phyloP scores from a whole-genome alignment of 2,329 filamentous ascomycete species.

The Botrytis byssoidea region DNA sequence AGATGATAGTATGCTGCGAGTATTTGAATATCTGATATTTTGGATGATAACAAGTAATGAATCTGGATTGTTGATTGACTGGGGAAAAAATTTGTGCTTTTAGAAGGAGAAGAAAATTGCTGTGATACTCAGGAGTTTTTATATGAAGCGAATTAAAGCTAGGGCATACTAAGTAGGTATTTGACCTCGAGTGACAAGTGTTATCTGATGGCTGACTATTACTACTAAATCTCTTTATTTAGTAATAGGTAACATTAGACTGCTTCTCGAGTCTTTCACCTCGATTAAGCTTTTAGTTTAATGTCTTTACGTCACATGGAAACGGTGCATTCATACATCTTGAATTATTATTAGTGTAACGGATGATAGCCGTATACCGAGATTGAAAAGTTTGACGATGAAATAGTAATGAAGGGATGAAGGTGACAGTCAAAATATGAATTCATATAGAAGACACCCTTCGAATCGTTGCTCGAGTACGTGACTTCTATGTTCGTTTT shows the following conservation, averaged over 20 bases:
- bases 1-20: not conserved
- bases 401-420: not conserved
- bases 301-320: not conserved
- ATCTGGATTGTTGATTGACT: not conserved
- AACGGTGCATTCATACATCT: not conserved
- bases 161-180: not conserved
- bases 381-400: not conserved
- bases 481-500: not conserved
- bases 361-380: not conserved
- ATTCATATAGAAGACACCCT: too few relatives aligned
- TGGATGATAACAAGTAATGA: not conserved
- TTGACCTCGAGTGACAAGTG: not conserved
- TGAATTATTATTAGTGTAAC: not conserved
- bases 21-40: not conserved
- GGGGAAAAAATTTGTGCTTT: not conserved
- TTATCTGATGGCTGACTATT: not conserved
- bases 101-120: not conserved
- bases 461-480: not conserved
- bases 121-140: not conserved
- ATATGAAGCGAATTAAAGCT: not conserved
- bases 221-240: not conserved
- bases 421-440: too few relatives aligned
- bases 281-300: too few relatives aligned
- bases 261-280: not conserved
- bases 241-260: not conserved